These are phyloP conservation scores for Hymenoscyphus occultus DNA, from an alignment of 2,329 filamentous ascomycete genomes.

Conservation along the genomic window DNA sequence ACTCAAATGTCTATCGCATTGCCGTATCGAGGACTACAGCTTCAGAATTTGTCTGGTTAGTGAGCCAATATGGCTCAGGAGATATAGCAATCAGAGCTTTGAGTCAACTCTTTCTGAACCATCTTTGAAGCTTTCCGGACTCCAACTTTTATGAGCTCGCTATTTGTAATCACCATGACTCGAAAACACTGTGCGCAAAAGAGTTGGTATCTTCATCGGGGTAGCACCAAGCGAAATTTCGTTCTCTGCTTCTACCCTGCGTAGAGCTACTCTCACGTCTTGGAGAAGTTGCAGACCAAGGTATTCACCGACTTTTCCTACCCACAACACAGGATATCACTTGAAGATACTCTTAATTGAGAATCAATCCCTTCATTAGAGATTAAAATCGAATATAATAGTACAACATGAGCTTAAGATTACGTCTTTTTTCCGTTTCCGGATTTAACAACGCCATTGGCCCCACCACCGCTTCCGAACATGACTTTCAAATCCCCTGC, in stretches of 20 bases:
- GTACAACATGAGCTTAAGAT: too few species aligned
- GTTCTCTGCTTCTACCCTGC: conserved; percentile 28
- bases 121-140: background rate
- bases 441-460: conserved; percentile 34
- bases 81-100: background rate
- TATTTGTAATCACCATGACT: background rate
- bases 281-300: background rate
- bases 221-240: conserved; percentile 33
- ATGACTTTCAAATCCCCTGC: conserved; percentile 51
- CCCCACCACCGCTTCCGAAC: conserved; percentile 50
- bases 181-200: too few species aligned
- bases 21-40: too few species aligned
- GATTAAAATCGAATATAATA: too few species aligned
- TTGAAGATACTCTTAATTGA: too few species aligned
- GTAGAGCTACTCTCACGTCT: conserved; percentile 27
- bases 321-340: background rate
- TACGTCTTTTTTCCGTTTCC: too few species aligned
- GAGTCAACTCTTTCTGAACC: background rate
- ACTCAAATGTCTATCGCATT: too few species aligned
- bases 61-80: background rate
- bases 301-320: background rate
- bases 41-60: too few species aligned
- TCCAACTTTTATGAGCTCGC: background rate
- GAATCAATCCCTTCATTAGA: too few species aligned
- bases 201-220: background rate